A percentile compares a stretch with the other conserved stretches of the same genome.
phyloP scores from a whole-genome alignment of 495 filamentous ascomycete species.

The Lasiosphaeris hirsuta region DNA sequence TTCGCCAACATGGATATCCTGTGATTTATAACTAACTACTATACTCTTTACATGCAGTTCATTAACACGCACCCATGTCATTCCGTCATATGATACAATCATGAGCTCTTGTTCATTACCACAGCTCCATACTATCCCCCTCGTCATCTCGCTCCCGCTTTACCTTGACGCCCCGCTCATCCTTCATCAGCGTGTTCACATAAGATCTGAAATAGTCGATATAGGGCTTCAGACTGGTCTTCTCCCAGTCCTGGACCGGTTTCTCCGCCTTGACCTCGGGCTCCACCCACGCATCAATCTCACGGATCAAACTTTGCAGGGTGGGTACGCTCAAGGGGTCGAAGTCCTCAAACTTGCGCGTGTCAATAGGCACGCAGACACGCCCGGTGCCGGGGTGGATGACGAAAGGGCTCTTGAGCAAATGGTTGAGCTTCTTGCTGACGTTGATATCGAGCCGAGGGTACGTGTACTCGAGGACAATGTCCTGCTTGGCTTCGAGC shows the following conservation, averaged over 20 bases:
- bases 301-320: constrained; percentile 68
- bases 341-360: constrained; percentile 65
- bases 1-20: no score
- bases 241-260: constrained; percentile 80
- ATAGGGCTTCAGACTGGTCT: constrained; percentile 91
- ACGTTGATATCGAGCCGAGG: constrained; percentile 96
- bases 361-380: constrained; percentile 92
- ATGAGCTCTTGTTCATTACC: not conserved
- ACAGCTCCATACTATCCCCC: constrained; percentile 22
- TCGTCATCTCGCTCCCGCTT: constrained; percentile 60
- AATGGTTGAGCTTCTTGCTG: constrained; percentile 93
- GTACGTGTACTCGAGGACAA: constrained; percentile 95
- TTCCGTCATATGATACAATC: no score
- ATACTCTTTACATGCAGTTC: no score
- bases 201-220: constrained; percentile 84
- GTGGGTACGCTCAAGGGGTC: constrained; percentile 86
- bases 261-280: constrained; percentile 37
- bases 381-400: constrained; percentile 92
- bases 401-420: constrained; percentile 94
- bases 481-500: constrained; percentile 87
- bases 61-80: no score
- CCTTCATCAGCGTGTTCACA: constrained; percentile 72
- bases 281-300: constrained; percentile 72
- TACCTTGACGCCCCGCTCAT: constrained; percentile 71
- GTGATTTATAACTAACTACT: no score